phyloP scores from a whole-genome alignment of 164 flowering plant species.

The Chimonanthus salicifolius region DNA sequence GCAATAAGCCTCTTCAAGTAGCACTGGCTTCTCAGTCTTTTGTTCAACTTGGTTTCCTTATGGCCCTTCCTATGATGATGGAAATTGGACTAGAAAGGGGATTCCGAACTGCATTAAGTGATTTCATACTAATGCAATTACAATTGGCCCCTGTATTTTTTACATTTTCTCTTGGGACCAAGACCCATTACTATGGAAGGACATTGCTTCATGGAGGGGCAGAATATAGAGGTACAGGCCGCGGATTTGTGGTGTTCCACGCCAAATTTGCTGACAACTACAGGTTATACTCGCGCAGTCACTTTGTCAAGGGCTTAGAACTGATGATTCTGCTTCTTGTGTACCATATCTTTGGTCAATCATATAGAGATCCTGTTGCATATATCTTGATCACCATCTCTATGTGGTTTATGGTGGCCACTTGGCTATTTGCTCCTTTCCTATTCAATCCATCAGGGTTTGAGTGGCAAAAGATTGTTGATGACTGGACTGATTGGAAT shows the following conservation, averaged over 20 bases:
- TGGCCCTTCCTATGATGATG: constrained; percentile 98
- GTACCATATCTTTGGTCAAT: constrained; percentile 74
- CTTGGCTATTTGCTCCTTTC: constrained; percentile 99
- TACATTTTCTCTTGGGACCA: constrained; percentile 98
- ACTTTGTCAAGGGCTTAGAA: constrained; percentile 93
- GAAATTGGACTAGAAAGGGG: constrained; percentile 93
- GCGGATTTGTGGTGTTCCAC: constrained; percentile 97
- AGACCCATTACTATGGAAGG: constrained; percentile 92
- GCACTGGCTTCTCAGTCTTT: constrained; percentile 96
- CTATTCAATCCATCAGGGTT: constrained; percentile 97
- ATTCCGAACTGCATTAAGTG: constrained; percentile 85
- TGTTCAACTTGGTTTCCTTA: constrained; percentile 86
- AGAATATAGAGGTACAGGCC: constrained; percentile 86
- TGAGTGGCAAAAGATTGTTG: constrained; percentile 98
- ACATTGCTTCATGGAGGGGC: constrained; percentile 98
- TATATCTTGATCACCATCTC: constrained; percentile 79
- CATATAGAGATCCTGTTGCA: constrained; percentile 58
- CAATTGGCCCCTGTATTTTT: constrained; percentile 94
- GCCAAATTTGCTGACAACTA: constrained; percentile 97
- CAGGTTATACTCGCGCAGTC: constrained; percentile 90
- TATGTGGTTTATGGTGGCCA: constrained; percentile 98
- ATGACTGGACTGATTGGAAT: constrained; percentile 97
- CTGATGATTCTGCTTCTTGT: constrained; percentile 81
- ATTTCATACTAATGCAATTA: constrained; percentile 87
- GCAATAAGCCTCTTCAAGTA: constrained; percentile 72